These are phyloP conservation scores for Multifurca ochricompacta DNA, from an alignment of 768 basidiomycete species.

Conservation along the genomic window DNA sequence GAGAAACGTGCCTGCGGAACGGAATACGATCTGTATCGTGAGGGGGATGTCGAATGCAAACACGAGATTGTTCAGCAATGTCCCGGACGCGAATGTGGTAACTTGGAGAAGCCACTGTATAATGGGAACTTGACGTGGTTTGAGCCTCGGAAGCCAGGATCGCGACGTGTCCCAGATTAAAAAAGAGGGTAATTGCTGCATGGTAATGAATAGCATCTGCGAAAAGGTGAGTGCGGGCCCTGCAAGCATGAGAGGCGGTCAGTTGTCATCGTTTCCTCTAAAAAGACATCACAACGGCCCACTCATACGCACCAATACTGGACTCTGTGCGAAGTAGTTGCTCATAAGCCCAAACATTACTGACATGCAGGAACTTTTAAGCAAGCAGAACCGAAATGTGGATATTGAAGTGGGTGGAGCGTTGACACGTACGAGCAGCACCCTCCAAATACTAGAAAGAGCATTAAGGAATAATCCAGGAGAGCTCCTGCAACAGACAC, in stretches of 20 bases:
- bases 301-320: constrained; percentile 44
- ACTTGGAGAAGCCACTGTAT: constrained; percentile 65
- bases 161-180: constrained; percentile 29
- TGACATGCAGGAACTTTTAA: constrained; percentile 21
- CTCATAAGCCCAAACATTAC: constrained; percentile 76
- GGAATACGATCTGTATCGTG: constrained; percentile 75
- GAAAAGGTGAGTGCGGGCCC: constrained; percentile 80
- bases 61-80: constrained; percentile 75
- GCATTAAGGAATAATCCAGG: constrained; percentile 34
- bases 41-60: constrained; percentile 71
- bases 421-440: constrained; percentile 64
- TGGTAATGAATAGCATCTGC: constrained; percentile 73
- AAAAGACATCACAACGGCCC: not conserved
- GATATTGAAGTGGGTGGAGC: not conserved
- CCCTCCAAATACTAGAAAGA: constrained; percentile 68
- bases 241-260: constrained; percentile 23
- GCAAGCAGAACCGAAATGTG: not conserved
- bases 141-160: constrained; percentile 42
- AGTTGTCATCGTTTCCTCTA: not conserved
- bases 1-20: constrained; percentile 57
- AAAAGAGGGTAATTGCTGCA: constrained; percentile 59
- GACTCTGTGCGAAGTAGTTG: constrained; percentile 63
- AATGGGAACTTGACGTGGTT: constrained; percentile 62
- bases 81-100: constrained; percentile 53
- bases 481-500: constrained; percentile 23